Conservation (phyloP, 1,139 yeast species). For the Hansenula sp. region DNA sequence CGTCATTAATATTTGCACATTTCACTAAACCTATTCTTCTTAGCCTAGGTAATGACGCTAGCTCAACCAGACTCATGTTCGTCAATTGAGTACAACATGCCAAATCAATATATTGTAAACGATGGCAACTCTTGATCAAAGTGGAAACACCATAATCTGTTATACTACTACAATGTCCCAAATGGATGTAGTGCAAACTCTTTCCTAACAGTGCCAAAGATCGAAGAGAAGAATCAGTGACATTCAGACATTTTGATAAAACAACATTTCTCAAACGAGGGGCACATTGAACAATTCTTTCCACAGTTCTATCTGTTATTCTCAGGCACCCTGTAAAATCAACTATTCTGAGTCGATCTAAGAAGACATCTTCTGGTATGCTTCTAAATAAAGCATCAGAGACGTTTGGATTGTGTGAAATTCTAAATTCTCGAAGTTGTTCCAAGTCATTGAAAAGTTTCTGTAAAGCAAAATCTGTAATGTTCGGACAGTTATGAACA, state of each 20-base stretch:
- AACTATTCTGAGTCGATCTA: slow-evolving; percentile 60
- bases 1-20: slow-evolving; percentile 84
- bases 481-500: slow-evolving; percentile 74
- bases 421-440: slow-evolving; percentile 77
- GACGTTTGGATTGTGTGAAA: slow-evolving; percentile 68
- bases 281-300: slow-evolving; percentile 66
- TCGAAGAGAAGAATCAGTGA: slow-evolving; percentile 78
- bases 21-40: slow-evolving; percentile 92
- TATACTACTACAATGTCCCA: slow-evolving; percentile 89
- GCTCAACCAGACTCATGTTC: slow-evolving; percentile 73
- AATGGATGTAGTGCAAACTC: slow-evolving; percentile 82
- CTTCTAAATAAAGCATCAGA: slow-evolving; percentile 53
- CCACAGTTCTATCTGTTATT: slow-evolving; percentile 77
- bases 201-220: slow-evolving; percentile 74
- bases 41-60: slow-evolving; percentile 73
- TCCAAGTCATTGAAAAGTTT: slow-evolving; percentile 60
- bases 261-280: slow-evolving; percentile 87
- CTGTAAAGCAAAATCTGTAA: slow-evolving; percentile 59
- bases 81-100: slow-evolving; percentile 93
- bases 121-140: slow-evolving; percentile 72
- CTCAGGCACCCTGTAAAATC: slow-evolving; percentile 85
- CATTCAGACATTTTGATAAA: slow-evolving; percentile 81
- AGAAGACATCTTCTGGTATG: slow-evolving; percentile 21
- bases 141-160: slow-evolving; percentile 84
- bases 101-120: slow-evolving; percentile 88